Conservation (phyloP, 495 filamentous ascomycete genomes). For the Chaetomium tenue region DNA sequence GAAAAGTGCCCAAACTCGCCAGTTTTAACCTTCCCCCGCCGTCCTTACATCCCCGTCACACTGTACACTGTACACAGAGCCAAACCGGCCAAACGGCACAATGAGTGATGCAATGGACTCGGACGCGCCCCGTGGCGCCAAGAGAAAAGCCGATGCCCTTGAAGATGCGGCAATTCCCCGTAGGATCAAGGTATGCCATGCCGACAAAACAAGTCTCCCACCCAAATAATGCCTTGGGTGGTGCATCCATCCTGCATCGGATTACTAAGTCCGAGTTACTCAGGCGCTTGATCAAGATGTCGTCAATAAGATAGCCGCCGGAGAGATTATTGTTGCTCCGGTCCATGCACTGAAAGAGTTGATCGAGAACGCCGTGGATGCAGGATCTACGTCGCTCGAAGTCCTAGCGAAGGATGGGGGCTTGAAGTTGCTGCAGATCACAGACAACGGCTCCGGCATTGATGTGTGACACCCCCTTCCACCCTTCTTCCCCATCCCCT, state of each 20-base stretch:
- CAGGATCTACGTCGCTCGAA: slow-evolving; percentile 87
- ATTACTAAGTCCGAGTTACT: slow-evolving; percentile 12
- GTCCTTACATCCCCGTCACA: background rate
- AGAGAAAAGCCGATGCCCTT: slow-evolving; percentile 57
- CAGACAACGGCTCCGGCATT: slow-evolving; percentile 97
- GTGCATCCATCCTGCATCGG: background rate
- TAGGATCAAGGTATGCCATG: slow-evolving; percentile 58
- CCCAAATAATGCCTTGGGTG: background rate
- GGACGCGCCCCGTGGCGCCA: slow-evolving; percentile 54
- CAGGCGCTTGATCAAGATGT: slow-evolving; percentile 92
- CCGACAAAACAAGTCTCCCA: background rate
- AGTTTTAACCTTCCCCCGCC: background rate
- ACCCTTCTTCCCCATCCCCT: no score
- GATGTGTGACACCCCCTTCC: slow-evolving; percentile 62
- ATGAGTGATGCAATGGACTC: slow-evolving; percentile 40
- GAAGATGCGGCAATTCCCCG: slow-evolving; percentile 51
- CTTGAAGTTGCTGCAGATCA: slow-evolving; percentile 95
- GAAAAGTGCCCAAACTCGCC: slow-evolving; percentile 11
- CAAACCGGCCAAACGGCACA: background rate
- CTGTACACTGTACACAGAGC: background rate
- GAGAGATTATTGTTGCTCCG: slow-evolving; percentile 97
- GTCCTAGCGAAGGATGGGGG: slow-evolving; percentile 94
- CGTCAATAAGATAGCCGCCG: slow-evolving; percentile 98
- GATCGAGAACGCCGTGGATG: slow-evolving; percentile 97
- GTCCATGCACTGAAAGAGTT: slow-evolving; percentile 97